Percentiles rank a stretch among this genome's conserved stretches.
phyloP scores from a whole-genome alignment of 2,329 filamentous ascomycete genomes.

The Colletotrichum spaethianum region DNA sequence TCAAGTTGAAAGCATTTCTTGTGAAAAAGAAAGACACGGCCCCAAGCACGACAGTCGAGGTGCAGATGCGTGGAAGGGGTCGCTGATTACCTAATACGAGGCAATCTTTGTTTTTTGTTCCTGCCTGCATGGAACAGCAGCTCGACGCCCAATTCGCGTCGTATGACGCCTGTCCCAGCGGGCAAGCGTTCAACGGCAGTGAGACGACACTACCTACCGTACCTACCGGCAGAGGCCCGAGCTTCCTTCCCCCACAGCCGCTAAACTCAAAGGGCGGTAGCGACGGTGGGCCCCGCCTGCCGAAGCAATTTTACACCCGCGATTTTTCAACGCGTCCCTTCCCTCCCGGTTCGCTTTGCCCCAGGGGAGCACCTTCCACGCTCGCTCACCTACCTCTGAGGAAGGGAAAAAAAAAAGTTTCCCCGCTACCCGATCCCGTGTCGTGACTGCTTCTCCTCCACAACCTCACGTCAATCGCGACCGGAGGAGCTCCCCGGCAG shows the following conservation, averaged over 20 bases:
- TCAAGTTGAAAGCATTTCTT: no score
- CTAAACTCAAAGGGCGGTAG: not conserved
- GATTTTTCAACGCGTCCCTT: conserved; percentile 6
- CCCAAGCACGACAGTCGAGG: no score
- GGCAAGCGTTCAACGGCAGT: not conserved
- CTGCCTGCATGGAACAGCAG: no score
- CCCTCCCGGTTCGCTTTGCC: no score
- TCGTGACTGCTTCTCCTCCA: not conserved
- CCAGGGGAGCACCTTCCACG: not conserved
- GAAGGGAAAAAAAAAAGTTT: conserved; percentile 11
- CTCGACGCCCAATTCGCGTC: no score
- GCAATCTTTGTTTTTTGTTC: no score
- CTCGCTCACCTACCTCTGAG: not conserved
- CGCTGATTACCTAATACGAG: no score
- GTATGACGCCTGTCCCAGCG: no score
- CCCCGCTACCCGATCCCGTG: not conserved
- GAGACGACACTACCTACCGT: not conserved
- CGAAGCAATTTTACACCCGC: conserved; percentile 11
- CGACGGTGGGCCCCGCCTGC: not conserved
- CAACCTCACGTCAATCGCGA: not conserved
- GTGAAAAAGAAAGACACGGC: no score
- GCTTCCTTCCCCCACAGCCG: not conserved
- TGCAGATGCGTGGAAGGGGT: no score
- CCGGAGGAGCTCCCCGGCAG: conserved; percentile 14
- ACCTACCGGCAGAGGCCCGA: not conserved